Evolutionary conservation across 495 filamentous ascomycete species (phyloP).

Genomic region (Penicillium atrosanguineum): DNA sequence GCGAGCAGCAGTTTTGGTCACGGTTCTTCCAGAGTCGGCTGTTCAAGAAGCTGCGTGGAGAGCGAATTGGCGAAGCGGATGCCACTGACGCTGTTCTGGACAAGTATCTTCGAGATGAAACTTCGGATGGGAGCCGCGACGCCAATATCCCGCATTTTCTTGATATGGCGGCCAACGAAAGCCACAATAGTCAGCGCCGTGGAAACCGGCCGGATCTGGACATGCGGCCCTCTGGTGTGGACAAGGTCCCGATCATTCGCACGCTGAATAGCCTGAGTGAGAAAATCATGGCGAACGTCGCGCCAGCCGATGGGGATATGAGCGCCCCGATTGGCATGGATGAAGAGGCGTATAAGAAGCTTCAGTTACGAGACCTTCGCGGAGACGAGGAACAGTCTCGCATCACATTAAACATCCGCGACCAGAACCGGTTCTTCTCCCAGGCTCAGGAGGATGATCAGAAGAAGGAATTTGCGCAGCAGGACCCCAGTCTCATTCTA

Average conservation of each 20-base stretch:
- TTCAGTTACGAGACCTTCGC: slow-evolving; percentile 79
- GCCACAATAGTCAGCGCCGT: slow-evolving; percentile 71
- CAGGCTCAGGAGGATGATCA: slow-evolving; percentile 57
- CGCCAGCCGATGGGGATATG: slow-evolving; percentile 68
- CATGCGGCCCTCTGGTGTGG: slow-evolving; percentile 69
- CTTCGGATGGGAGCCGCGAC: slow-evolving; percentile 47
- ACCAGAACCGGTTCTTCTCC: slow-evolving; percentile 78
- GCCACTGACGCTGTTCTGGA: slow-evolving; percentile 73
- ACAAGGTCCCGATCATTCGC: slow-evolving; percentile 76
- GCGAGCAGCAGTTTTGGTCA: slow-evolving; percentile 81
- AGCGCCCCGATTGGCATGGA: slow-evolving; percentile 64
- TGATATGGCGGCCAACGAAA: slow-evolving; percentile 90
- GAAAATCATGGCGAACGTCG: slow-evolving; percentile 85
- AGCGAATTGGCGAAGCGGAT: slow-evolving; percentile 74
- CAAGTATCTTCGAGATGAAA: slow-evolving; percentile 74
- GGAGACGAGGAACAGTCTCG: slow-evolving; percentile 68
- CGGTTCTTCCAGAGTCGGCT: slow-evolving; percentile 87
- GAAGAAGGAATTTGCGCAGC: slow-evolving; percentile 56
- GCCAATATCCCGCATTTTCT: slow-evolving; percentile 81
- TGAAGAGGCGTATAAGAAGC: slow-evolving; percentile 68
- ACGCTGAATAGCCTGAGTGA: slow-evolving; percentile 83
- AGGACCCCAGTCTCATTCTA: slow-evolving; percentile 67
- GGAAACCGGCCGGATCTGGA: slow-evolving; percentile 85
- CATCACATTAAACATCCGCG: slow-evolving; percentile 81
- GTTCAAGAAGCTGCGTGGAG: slow-evolving; percentile 87